A percentile compares a stretch with the other conserved stretches of the same genome.
phyloP scores from a whole-genome alignment of 345 rosid genomes.

The Populus euphratica region DNA sequence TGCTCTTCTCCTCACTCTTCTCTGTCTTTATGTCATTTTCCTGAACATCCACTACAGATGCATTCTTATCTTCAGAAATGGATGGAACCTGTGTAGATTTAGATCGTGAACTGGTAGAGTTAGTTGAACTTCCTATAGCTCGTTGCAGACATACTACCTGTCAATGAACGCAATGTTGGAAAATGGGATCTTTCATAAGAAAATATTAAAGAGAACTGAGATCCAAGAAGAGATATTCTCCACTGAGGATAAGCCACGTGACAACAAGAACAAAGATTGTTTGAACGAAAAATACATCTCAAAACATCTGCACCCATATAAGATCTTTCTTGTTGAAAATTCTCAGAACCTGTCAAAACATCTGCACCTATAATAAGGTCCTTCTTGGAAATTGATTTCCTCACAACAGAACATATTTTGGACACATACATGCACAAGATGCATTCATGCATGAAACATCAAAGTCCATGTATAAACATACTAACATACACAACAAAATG shows the following conservation, averaged over 20 bases:
- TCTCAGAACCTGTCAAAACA: neutral
- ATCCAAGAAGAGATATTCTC: neutral
- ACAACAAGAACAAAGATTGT: neutral
- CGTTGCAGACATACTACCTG: constrained; percentile 82
- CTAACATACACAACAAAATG: neutral
- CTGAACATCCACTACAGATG: constrained; percentile 48
- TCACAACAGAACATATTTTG: neutral
- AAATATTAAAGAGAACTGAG: neutral
- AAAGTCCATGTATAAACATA: neutral
- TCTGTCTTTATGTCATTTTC: constrained; percentile 61
- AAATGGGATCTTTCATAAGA: neutral
- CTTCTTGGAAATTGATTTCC: neutral
- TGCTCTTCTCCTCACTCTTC: constrained; percentile 57
- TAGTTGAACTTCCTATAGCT: constrained; percentile 47
- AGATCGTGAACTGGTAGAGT: constrained; percentile 33
- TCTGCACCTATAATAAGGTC: neutral
- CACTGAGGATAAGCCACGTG: neutral
- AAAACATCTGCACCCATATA: neutral
- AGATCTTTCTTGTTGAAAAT: neutral
- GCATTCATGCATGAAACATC: neutral
- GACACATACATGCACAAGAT: neutral
- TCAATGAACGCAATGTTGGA: constrained; percentile 15
- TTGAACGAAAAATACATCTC: neutral
- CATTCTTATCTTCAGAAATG: constrained; percentile 41
- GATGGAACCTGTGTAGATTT: constrained; percentile 45